Percentiles rank a stretch among this genome's conserved stretches.
These are phyloP conservation scores for Mytilinidion resinicola DNA, from an alignment of 495 filamentous ascomycete genomes.

Conservation along the genomic window DNA sequence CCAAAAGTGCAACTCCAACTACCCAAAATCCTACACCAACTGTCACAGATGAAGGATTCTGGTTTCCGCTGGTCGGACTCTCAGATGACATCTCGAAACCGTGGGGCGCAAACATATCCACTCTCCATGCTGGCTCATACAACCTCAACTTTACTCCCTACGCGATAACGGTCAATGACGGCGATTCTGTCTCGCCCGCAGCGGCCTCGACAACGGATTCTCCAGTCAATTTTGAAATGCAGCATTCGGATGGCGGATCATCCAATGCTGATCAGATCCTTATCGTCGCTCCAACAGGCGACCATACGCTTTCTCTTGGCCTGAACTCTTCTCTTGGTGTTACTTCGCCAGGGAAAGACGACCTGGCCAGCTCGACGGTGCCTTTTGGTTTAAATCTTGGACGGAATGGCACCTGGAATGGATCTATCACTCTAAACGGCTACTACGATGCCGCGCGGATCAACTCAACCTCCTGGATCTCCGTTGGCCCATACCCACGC, in stretches of 20 bases:
- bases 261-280: neutral
- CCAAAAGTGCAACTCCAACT: no score
- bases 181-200: neutral
- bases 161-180: neutral
- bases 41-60: neutral
- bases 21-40: no score
- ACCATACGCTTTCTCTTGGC: neutral
- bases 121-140: neutral
- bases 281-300: neutral
- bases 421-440: neutral
- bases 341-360: neutral
- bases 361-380: neutral
- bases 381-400: neutral
- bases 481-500: neutral
- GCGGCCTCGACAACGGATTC: neutral
- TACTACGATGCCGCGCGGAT: neutral
- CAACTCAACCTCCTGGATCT: neutral
- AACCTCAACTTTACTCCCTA: neutral
- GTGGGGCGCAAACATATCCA: neutral
- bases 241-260: neutral
- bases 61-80: neutral
- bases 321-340: neutral
- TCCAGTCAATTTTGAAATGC: neutral
- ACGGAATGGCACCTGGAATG: neutral
- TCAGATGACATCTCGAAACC: neutral